A percentile compares a stretch with the other conserved stretches of the same genome.
These are phyloP conservation scores for Psilocybe sp. DNA, from an alignment of 768 basidiomycete genomes.

Conservation along the genomic window DNA sequence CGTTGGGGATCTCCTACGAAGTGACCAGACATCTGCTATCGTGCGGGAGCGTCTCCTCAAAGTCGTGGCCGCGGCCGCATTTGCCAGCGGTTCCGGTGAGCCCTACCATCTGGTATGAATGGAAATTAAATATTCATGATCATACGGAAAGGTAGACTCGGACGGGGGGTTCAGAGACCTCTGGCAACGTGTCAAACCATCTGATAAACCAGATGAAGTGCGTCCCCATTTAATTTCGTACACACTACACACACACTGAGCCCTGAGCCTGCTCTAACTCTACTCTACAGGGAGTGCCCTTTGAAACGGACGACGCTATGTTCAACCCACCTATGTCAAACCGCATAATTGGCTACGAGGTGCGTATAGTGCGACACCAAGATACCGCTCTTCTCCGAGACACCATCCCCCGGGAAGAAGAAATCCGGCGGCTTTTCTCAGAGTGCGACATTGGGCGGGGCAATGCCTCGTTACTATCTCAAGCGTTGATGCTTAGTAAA, in stretches of 20 bases:
- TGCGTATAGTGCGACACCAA: conserved; percentile 36
- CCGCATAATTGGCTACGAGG: conserved; percentile 34
- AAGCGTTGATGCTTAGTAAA: conserved; percentile 66
- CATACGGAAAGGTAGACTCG: conserved; percentile 17
- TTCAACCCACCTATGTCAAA: conserved; percentile 60
- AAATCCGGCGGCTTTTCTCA: conserved; percentile 77
- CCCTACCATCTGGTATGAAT: conserved; percentile 9
- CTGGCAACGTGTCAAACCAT: conserved; percentile 79
- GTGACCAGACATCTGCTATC: conserved; percentile 68
- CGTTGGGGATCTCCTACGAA: conserved; percentile 69
- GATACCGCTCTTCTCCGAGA: conserved; percentile 30
- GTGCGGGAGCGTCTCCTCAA: conserved; percentile 78
- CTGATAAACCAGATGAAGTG: conserved; percentile 80
- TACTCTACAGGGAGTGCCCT: conserved; percentile 42
- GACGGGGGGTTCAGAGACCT: conserved; percentile 54
- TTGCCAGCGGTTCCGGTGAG: conserved; percentile 51
- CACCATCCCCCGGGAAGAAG: no score
- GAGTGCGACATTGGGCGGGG: conserved; percentile 83
- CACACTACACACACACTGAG: not conserved
- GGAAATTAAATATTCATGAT: conserved; percentile 1
- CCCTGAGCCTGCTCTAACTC: no score
- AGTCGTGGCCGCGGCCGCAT: conserved; percentile 81
- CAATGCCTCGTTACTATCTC: conserved; percentile 72
- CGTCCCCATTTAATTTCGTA: conserved; percentile 9
- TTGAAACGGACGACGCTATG: conserved; percentile 78